Base-by-base conservation (phyloP, 495 filamentous ascomycete genomes). In the Peziza echinospora region DNA sequence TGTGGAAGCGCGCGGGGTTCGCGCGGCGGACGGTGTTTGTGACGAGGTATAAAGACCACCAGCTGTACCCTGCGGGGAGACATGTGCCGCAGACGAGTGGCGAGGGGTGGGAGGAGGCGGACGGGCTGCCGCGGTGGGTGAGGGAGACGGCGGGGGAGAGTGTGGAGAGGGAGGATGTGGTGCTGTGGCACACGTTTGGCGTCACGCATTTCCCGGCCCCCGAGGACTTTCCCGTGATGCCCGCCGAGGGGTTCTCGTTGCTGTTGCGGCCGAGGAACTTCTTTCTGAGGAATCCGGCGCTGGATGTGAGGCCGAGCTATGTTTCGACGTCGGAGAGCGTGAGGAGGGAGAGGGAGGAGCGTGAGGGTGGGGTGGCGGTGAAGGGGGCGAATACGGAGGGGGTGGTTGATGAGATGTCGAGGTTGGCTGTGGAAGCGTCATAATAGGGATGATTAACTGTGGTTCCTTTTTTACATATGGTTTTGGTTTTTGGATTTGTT, bases 121-220 rank as follows among this genome's bases (percentile, higher is more conserved):
- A 66, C 16, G 85, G 84, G 7, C 64, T 94, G 0, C 80, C 83
- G 0, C 72, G 78, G 50, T 94, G 86, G 86, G 82, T 93, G 50
- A 76, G 70, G 5, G 76, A 84, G 75, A 77, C n/a, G 66, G 63
- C 37, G 26, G 26, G n/a, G 8, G 73, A 67, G 52, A 75, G 66
- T 28, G 79, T 93, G 51, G 82, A 82, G 22, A 80, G 93, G 63
- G 80, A 76, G 5, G 82, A 96, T 62, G 62, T 93, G 21, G 87
- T 96, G 2, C 71, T 96, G 19, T 96, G 87, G 87, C 87, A 96
- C 62, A 96, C 87, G 0, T 96, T 93, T 56, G 87, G 87, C 24
- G 65, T 93, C 5, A 86, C 78, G 6, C 87, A 96, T 61, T 92
- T 93, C 69, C 86, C 87, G 0, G 63, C 83, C 1, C 85, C 85